Percentiles rank a stretch among this genome's conserved stretches.
phyloP scores from a whole-genome alignment of 352 stramenopile species.

The Phytophthora macrochlamydospora region DNA sequence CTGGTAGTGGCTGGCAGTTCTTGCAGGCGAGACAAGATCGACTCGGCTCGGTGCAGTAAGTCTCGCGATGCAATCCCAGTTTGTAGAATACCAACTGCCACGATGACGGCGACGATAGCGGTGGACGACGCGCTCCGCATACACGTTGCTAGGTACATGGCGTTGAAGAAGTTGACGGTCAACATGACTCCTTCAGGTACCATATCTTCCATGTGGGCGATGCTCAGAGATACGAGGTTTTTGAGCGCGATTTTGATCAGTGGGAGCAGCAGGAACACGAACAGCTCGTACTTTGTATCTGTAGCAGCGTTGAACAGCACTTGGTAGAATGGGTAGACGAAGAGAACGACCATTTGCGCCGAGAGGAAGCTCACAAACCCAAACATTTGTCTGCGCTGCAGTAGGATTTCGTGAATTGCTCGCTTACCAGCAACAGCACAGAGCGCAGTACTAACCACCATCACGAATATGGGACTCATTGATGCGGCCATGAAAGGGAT shows the following conservation, averaged over 20 bases:
- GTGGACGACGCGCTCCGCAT: conserved; percentile 18
- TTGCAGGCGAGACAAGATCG: conserved; percentile 1
- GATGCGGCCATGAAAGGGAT: conserved; percentile 21
- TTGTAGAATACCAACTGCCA: conserved; percentile 3
- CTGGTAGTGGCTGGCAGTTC: not conserved
- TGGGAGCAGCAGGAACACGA: conserved; percentile 9
- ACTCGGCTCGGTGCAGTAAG: conserved; percentile 5
- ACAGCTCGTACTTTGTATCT: not conserved
- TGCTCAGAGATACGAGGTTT: conserved; percentile 14
- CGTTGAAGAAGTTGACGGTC: conserved; percentile 27
- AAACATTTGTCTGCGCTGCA: conserved; percentile 5
- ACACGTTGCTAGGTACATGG: conserved; percentile 19
- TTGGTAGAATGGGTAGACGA: conserved; percentile 26
- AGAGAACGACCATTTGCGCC: conserved; percentile 6
- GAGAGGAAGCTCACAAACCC: conserved; percentile 12
- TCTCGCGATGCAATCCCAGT: conserved; percentile 6
- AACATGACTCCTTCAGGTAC: conserved; percentile 20
- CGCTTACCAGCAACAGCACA: not conserved
- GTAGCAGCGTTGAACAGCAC: conserved; percentile 1
- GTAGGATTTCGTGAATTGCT: conserved; percentile 1
- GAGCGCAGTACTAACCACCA: not conserved
- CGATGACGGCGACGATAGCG: conserved; percentile 6
- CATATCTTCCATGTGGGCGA: conserved; percentile 19
- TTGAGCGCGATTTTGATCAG: conserved; percentile 19
- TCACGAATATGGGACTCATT: conserved; percentile 6